Evolutionary conservation across 139 green algal species (phyloP).

Genomic region (Dunaliella primolecta): DNA sequence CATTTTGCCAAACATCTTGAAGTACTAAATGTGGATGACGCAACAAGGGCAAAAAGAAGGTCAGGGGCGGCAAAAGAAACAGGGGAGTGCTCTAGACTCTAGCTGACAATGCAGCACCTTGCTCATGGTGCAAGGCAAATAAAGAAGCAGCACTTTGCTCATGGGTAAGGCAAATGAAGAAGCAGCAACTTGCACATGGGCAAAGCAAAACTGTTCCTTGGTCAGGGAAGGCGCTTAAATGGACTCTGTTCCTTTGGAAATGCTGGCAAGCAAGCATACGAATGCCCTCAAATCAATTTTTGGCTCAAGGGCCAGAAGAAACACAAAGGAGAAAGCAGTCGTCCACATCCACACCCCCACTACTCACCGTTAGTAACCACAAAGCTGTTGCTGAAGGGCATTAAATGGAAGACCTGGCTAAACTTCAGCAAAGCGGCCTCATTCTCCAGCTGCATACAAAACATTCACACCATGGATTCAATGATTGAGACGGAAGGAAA

Average conservation of each 20-base stretch:
- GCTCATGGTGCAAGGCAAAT: no score
- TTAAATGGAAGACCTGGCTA: constrained; percentile 91
- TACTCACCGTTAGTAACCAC: constrained; percentile 80
- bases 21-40: no score
- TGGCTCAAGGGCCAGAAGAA: neutral
- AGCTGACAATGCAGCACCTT: no score
- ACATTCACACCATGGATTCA: no score
- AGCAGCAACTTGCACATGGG: neutral
- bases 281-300: neutral
- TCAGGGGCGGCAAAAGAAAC: no score
- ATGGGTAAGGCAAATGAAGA: no score
- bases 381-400: constrained; percentile 63
- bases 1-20: no score
- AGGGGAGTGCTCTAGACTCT: no score
- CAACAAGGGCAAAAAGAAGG: no score
- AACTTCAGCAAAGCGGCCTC: constrained; percentile 83
- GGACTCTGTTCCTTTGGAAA: neutral
- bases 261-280: neutral
- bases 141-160: no score
- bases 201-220: neutral
- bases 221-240: neutral
- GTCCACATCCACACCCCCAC: neutral
- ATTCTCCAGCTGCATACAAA: constrained; percentile 66
- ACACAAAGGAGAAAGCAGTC: no score
- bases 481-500: no score